phyloP scores from a whole-genome alignment of 805 yeast species.

The Saccharomycopsis selenospora region DNA sequence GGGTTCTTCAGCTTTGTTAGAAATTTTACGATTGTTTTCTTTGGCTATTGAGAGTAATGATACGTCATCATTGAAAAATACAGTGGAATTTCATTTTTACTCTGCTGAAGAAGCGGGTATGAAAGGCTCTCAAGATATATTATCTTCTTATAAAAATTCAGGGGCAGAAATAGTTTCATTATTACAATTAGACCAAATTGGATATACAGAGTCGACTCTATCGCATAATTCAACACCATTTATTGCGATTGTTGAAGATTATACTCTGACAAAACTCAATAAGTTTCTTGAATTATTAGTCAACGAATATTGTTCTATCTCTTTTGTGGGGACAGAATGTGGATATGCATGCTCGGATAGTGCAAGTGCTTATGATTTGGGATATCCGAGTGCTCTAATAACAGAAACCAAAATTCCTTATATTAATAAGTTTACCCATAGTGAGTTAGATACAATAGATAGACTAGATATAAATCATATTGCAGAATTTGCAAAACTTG shows the following conservation, averaged over 20 bases:
- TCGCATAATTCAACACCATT: slow-evolving; percentile 49
- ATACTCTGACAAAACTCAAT: slow-evolving; percentile 47
- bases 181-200: slow-evolving; percentile 96
- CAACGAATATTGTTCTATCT: slow-evolving; percentile 51
- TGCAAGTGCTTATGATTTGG: slow-evolving; percentile 74
- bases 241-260: slow-evolving; percentile 77
- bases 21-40: slow-evolving; percentile 63
- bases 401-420: slow-evolving; percentile 66
- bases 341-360: slow-evolving; percentile 95
- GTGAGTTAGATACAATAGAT: slow-evolving; percentile 73
- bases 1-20: slow-evolving; percentile 74
- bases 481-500: slow-evolving; percentile 71
- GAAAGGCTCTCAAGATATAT: slow-evolving; percentile 77
- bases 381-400: slow-evolving; percentile 79
- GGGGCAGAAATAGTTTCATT: slow-evolving; percentile 59
- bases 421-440: slow-evolving; percentile 67
- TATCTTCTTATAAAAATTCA: slow-evolving; percentile 42
- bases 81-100: slow-evolving; percentile 89
- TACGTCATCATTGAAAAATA: slow-evolving; percentile 46
- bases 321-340: slow-evolving; percentile 64
- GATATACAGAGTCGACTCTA: slow-evolving; percentile 49
- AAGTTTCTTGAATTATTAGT: slow-evolving; percentile 57
- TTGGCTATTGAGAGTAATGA: slow-evolving; percentile 30
- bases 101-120: slow-evolving; percentile 93
- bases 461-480: slow-evolving; percentile 72